Evolutionary conservation across 2,329 filamentous ascomycete species (phyloP).

Genomic region (Cladosporium velox): DNA sequence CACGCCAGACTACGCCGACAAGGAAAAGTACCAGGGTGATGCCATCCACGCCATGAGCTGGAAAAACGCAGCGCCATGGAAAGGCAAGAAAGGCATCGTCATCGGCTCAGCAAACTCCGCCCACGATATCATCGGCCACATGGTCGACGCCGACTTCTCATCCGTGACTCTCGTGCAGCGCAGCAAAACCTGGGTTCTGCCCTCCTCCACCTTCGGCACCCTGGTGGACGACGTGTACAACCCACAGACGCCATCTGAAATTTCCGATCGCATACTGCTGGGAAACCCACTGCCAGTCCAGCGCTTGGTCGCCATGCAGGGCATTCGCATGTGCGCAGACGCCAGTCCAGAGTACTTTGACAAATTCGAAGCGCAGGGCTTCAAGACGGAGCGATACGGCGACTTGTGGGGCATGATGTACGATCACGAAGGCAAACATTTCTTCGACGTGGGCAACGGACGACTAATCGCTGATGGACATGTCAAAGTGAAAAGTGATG

Average conservation of each 20-base stretch:
- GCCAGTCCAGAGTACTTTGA: constrained; percentile 42
- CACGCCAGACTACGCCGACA: constrained; percentile 21
- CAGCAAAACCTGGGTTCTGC: constrained; percentile 35
- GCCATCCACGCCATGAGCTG: constrained; percentile 39
- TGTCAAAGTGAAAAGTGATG: constrained; percentile 48
- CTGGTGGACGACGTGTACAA: constrained; percentile 27
- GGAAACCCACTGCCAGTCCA: constrained; percentile 32
- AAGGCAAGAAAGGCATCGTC: constrained; percentile 46
- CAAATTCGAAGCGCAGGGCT: constrained; percentile 44
- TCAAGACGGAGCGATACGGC: constrained; percentile 41
- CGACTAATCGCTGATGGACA: constrained; percentile 46
- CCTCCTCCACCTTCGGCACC: constrained; percentile 25
- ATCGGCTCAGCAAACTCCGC: constrained; percentile 52
- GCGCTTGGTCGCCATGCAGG: constrained; percentile 35
- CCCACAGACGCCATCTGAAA: constrained; percentile 18
- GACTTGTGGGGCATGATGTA: constrained; percentile 42
- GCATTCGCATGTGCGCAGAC: constrained; percentile 34
- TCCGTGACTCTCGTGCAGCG: constrained; percentile 49
- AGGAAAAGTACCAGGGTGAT: constrained; percentile 39
- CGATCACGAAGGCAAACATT: constrained; percentile 49
- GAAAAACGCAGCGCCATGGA: constrained; percentile 36
- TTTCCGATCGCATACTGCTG: constrained; percentile 27
- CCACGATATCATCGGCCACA: constrained; percentile 51
- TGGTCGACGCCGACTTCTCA: constrained; percentile 43
- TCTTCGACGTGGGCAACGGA: constrained; percentile 48